Evolutionary conservation across 371 early-diverging fungal genomes (phyloP).

Genomic region (Saksenaea vasiformis): DNA sequence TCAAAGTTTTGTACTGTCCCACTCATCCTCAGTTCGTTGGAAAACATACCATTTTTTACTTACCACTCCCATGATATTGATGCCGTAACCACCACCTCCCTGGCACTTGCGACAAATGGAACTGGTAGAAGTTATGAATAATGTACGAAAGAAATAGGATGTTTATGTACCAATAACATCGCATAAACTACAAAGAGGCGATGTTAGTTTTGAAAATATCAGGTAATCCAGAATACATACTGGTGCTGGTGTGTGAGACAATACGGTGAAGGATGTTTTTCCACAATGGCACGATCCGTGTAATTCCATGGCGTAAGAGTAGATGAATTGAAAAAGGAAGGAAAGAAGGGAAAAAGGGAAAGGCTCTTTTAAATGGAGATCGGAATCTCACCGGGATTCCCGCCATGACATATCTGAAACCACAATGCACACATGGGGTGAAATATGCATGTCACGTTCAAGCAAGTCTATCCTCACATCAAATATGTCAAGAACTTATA

Average conservation of each 20-base stretch:
- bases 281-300: slow-evolving; percentile 57
- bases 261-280: slow-evolving; percentile 39
- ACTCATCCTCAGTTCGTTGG: neutral
- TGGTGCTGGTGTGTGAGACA: slow-evolving; percentile 39
- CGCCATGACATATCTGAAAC: too few relatives aligned
- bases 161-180: slow-evolving; percentile 46
- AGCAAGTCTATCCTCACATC: too few relatives aligned
- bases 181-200: slow-evolving; percentile 32
- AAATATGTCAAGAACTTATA: too few relatives aligned
- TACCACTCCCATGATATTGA: slow-evolving; percentile 52
- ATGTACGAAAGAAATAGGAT: neutral
- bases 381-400: too few relatives aligned
- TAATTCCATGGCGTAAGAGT: slow-evolving; percentile 37
- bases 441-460: too few relatives aligned
- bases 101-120: slow-evolving; percentile 54
- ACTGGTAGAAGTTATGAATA: slow-evolving; percentile 16
- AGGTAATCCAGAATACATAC: slow-evolving; percentile 28
- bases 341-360: too few relatives aligned
- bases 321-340: too few relatives aligned
- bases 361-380: too few relatives aligned
- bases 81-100: slow-evolving; percentile 48
- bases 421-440: too few relatives aligned
- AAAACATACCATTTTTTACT: neutral
- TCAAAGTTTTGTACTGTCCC: slow-evolving; percentile 30
- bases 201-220: neutral